Base-by-base conservation (phyloP, 495 filamentous ascomycete genomes). In the Neurospora pannonica region DNA sequence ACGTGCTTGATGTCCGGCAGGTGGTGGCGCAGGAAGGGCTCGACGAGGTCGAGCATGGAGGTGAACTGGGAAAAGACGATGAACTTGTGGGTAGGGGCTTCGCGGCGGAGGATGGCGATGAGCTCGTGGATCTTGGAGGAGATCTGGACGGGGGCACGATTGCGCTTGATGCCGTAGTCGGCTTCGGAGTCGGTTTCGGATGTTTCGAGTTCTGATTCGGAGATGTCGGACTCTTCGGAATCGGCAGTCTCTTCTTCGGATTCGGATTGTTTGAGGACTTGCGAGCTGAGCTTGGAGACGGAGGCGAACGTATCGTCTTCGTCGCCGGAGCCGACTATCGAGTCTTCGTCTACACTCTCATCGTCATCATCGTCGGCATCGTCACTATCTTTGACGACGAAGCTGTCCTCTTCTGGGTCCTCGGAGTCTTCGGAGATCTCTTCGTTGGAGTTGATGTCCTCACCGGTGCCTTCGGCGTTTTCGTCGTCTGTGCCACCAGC, bases 31-130 rank as follows among this genome's bases (percentile, higher is more conserved):
- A 99, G 85, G 85, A 98, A 97, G 19, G 96, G 96, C 81, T 98
- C 94, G 77, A 98, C 90, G 34, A 98, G 91, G 84, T 99, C 93
- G 71, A 97, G 89, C 95, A 97, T 97, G 0, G 93, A 94, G 13
- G 93, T 97, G 82, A 97, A 97, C 78, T 98, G 93, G 4, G 94
- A 97, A 83, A 99, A 99, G 75, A 99, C 94, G 80, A 99, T 99
- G 81, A 96, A 96, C 81, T 99, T 99, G 86, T 97, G 91, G 70
- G 85, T 81, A 40, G 87, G 81, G 0, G 90, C 88, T 81, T 99
- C 96, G 73, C 90, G 89, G 77, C 90, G 87, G 21, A 99, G 91
- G 76, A 98, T 91, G 75, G 86, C 83, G 81, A 98, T 88, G 34
- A 98, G 86, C 72, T 93, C 90, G 70, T 90, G 90, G 78, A 98